phyloP scores from a whole-genome alignment of 805 yeast genomes.

The Lachancea sp. region DNA sequence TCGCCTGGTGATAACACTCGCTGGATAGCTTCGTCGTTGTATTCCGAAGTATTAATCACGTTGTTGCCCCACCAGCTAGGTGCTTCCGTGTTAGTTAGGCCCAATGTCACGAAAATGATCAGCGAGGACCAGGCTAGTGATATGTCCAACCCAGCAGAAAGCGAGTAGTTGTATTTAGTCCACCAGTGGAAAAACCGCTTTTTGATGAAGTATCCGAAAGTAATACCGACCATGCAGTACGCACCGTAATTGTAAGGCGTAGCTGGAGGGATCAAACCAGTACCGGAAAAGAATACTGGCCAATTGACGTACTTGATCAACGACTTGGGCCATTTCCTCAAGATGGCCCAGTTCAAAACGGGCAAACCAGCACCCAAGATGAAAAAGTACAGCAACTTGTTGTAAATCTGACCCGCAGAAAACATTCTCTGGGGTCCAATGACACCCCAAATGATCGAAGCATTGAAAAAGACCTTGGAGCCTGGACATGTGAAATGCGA shows the following conservation, averaged over 20 bases:
- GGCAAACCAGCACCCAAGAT: conserved; percentile 49
- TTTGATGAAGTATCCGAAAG: conserved; percentile 53
- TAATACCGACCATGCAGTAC: conserved; percentile 48
- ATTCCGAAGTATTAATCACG: conserved; percentile 39
- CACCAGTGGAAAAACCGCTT: conserved; percentile 60
- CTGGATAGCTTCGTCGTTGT: conserved; percentile 14
- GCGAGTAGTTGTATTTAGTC: conserved; percentile 66
- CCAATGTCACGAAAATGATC: conserved; percentile 47
- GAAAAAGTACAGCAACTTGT: conserved; percentile 52
- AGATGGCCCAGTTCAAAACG: conserved; percentile 34
- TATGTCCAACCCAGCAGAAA: conserved; percentile 60
- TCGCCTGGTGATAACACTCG: conserved; percentile 4
- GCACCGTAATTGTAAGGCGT: conserved; percentile 56
- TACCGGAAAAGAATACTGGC: conserved; percentile 51
- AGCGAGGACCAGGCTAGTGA: conserved; percentile 62
- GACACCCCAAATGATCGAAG: conserved; percentile 57
- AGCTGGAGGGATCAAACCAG: conserved; percentile 60
- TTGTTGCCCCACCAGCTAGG: conserved; percentile 65
- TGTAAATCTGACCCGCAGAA: conserved; percentile 42
- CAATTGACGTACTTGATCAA: conserved; percentile 47
- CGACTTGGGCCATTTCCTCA: conserved; percentile 36
- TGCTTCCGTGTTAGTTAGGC: conserved; percentile 35
- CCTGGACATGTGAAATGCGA: conserved; percentile 45
- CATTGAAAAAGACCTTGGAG: conserved; percentile 42
- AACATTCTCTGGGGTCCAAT: conserved; percentile 60